Percentiles rank a stretch among this genome's conserved stretches.
phyloP scores from a whole-genome alignment of 495 filamentous ascomycete species.

The Aspergillus haitiensis region DNA sequence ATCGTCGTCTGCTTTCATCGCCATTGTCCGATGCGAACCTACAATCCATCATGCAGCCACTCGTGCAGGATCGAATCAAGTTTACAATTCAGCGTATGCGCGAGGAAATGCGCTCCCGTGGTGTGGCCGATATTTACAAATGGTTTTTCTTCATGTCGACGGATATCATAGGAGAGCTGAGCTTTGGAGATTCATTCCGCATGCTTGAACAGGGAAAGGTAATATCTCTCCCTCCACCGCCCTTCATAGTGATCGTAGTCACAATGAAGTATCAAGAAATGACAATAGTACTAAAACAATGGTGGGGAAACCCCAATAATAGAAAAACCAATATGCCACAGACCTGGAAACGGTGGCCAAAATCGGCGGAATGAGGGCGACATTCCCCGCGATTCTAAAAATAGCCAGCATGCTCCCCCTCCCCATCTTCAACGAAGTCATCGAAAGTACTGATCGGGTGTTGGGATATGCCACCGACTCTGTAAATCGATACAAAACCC shows the following conservation, averaged over 20 bases:
- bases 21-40: conserved; percentile 42
- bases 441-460: conserved; percentile 17
- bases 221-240: neutral
- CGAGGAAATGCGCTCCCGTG: conserved; percentile 33
- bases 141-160: conserved; percentile 60
- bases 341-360: conserved; percentile 35
- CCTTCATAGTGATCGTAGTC: neutral
- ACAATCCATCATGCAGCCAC: conserved; percentile 26
- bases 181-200: conserved; percentile 58
- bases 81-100: conserved; percentile 37
- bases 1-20: conserved; percentile 33
- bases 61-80: conserved; percentile 29
- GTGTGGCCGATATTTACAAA: conserved; percentile 48
- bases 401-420: conserved; percentile 17
- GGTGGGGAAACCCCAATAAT: neutral
- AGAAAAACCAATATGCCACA: conserved; percentile 45
- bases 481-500: conserved; percentile 41
- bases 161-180: conserved; percentile 56
- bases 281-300: too few relatives aligned
- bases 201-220: conserved; percentile 54
- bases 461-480: conserved; percentile 37
- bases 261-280: too few relatives aligned
- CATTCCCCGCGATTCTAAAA: conserved; percentile 35
- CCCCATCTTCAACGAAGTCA: conserved; percentile 11
- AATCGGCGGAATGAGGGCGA: conserved; percentile 34